phyloP scores from a whole-genome alignment of 352 stramenopile genomes.

The Blastocystis sp. region DNA sequence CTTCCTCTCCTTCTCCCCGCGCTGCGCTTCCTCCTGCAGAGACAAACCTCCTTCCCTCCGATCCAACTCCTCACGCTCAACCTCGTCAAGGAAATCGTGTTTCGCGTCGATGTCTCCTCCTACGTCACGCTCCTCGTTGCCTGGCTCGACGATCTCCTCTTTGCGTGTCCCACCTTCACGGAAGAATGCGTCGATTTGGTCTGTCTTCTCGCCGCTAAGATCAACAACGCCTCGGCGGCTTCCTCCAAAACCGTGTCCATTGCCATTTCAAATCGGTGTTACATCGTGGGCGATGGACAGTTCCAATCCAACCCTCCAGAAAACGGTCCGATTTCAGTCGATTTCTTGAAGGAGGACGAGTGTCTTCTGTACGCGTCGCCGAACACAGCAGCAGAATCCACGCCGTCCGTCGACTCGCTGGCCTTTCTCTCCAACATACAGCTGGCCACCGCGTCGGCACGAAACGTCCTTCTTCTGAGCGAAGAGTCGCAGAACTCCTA shows the following conservation, averaged over 20 bases:
- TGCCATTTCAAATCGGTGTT: background rate
- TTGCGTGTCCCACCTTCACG: background rate
- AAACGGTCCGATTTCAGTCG: background rate
- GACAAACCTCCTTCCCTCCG: background rate
- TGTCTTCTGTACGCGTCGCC: no score
- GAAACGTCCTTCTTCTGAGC: background rate
- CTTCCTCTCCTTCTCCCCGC: conserved; percentile 48
- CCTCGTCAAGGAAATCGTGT: conserved; percentile 1
- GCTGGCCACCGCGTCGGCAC: background rate
- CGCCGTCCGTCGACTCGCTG: background rate
- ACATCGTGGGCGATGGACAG: background rate
- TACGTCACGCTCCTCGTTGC: background rate
- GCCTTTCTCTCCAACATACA: background rate
- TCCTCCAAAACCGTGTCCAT: background rate
- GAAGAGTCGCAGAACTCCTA: background rate
- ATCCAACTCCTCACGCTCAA: background rate
- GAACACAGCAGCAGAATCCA: no score
- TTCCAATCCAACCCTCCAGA: background rate
- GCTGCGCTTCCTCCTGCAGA: background rate
- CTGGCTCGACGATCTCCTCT: background rate
- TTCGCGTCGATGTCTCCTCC: background rate
- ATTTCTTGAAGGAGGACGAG: background rate
- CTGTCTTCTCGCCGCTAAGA: conserved; percentile 24
- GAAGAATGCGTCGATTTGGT: background rate
- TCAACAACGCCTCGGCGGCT: background rate